Conservation (phyloP, 768 basidiomycete genomes). For the Lactarius hengduanensis region DNA sequence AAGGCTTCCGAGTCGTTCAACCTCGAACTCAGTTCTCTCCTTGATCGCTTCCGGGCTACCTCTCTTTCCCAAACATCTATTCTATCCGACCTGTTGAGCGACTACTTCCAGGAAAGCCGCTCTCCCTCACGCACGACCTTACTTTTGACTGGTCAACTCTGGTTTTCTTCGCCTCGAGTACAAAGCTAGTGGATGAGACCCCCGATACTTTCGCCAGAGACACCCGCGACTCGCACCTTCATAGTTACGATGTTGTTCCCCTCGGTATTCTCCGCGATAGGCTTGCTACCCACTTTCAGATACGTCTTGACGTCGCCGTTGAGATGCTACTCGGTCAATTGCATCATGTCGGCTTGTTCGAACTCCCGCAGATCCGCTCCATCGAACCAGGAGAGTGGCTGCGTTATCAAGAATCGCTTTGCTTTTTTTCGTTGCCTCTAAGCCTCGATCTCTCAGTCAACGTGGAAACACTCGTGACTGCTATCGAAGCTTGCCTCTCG, state of each 20-base stretch:
- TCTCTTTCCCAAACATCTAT: constrained; percentile 44
- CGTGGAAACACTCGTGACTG: constrained; percentile 68
- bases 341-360: constrained; percentile 60
- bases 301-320: constrained; percentile 54
- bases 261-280: constrained; percentile 59
- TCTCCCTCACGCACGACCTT: constrained; percentile 45
- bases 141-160: constrained; percentile 66
- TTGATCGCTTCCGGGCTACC: constrained; percentile 54
- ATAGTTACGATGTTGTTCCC: constrained; percentile 57
- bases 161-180: constrained; percentile 55
- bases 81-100: constrained; percentile 48
- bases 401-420: constrained; percentile 41
- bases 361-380: constrained; percentile 42
- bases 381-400: constrained; percentile 39
- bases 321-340: constrained; percentile 57
- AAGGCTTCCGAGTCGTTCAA: constrained; percentile 15
- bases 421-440: constrained; percentile 66
- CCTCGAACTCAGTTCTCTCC: constrained; percentile 34
- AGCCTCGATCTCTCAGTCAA: constrained; percentile 69
- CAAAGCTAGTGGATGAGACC: constrained; percentile 42
- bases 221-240: constrained; percentile 38
- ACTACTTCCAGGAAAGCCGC: constrained; percentile 54
- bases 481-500: constrained; percentile 67
- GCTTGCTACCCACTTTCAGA: constrained; percentile 56
- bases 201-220: constrained; percentile 23